A percentile compares a stretch with the other conserved stretches of the same genome.
These are phyloP conservation scores for Zostera marina DNA, from an alignment of 116 monocot genomes.

Conservation along the genomic window DNA sequence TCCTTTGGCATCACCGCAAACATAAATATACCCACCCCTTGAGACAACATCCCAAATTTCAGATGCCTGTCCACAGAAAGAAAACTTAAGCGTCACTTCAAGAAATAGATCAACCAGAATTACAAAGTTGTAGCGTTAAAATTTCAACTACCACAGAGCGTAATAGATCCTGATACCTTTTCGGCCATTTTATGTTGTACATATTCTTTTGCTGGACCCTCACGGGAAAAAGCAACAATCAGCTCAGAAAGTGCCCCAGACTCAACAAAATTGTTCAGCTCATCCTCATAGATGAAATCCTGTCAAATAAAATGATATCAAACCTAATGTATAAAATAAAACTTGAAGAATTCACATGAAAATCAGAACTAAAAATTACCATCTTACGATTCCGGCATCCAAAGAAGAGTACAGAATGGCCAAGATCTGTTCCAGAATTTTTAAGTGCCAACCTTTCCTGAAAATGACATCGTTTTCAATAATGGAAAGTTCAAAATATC, in stretches of 20 bases:
- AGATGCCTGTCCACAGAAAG: slow-evolving; percentile 1
- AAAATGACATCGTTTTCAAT: not conserved
- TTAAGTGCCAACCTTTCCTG: slow-evolving; percentile 73
- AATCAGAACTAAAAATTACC: slow-evolving; percentile 20
- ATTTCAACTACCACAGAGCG: not conserved
- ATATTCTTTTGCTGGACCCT: slow-evolving; percentile 48
- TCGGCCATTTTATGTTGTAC: slow-evolving; percentile 63
- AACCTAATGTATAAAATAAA: not conserved
- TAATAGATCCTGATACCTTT: slow-evolving; percentile 14
- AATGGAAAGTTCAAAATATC: not conserved
- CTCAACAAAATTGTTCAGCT: slow-evolving; percentile 34
- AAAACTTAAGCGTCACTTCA: not conserved
- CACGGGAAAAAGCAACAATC: slow-evolving; percentile 50
- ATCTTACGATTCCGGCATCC: slow-evolving; percentile 78
- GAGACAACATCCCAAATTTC: slow-evolving; percentile 59
- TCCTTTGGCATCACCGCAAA: slow-evolving; percentile 86
- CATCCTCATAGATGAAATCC: slow-evolving; percentile 67
- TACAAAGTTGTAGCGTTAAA: not conserved
- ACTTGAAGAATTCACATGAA: not conserved
- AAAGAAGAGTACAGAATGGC: slow-evolving; percentile 64
- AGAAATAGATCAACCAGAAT: slow-evolving; percentile 1
- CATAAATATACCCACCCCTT: slow-evolving; percentile 56
- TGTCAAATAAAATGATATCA: slow-evolving; percentile 5
- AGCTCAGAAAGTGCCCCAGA: slow-evolving; percentile 41
- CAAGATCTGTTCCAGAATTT: slow-evolving; percentile 45